phyloP scores from a whole-genome alignment of 768 basidiomycete species.

The Mycena alexandri region DNA sequence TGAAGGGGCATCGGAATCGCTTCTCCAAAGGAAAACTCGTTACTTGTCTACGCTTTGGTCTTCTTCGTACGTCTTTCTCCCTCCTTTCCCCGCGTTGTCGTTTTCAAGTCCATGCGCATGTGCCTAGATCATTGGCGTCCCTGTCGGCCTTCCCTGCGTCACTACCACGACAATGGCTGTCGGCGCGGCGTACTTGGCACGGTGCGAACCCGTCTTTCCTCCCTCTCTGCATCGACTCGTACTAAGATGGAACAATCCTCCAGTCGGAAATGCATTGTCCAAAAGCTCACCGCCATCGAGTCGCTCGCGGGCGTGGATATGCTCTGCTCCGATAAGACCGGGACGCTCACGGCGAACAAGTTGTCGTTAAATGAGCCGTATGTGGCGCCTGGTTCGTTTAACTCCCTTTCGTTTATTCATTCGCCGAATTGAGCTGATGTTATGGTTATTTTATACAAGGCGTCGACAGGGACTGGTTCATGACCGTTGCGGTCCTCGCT shows the following conservation, averaged over 20 bases:
- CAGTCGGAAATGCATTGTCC: constrained; percentile 58
- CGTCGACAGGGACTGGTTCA: constrained; percentile 48
- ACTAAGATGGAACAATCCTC: not conserved
- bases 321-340: constrained; percentile 58
- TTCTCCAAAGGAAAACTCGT: constrained; percentile 55
- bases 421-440: too few relatives aligned
- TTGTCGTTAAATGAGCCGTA: constrained; percentile 57
- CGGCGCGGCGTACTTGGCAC: constrained; percentile 55
- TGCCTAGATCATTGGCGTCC: constrained; percentile 63
- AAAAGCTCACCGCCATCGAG: constrained; percentile 64
- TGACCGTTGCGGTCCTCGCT: constrained; percentile 55
- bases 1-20: constrained; percentile 50
- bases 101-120: too few relatives aligned
- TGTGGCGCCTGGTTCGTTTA: constrained; percentile 27
- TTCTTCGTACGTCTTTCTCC: constrained; percentile 47
- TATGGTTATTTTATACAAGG: constrained; percentile 22
- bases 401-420: not conserved
- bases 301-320: constrained; percentile 64
- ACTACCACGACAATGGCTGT: constrained; percentile 51
- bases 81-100: not conserved
- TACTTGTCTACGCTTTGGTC: constrained; percentile 58
- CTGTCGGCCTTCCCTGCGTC: constrained; percentile 62
- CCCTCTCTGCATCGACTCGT: too few relatives aligned
- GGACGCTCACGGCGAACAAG: constrained; percentile 64
- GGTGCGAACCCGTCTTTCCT: constrained; percentile 44